These are phyloP conservation scores for Coemansia sp. DNA, from an alignment of 192 early-diverging fungal genomes.

Conservation along the genomic window DNA sequence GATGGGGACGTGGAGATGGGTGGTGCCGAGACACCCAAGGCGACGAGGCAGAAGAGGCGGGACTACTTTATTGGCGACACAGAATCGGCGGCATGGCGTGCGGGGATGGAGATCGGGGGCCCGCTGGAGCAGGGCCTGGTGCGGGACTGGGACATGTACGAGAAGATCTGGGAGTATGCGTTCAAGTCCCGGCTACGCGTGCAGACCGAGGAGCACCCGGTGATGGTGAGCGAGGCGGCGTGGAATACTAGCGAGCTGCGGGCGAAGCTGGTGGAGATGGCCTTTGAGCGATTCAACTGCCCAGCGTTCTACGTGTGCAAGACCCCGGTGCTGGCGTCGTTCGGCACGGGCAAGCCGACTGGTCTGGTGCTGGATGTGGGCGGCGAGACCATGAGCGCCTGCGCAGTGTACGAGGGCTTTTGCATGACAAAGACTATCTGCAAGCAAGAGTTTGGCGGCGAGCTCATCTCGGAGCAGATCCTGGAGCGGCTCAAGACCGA, in stretches of 20 bases:
- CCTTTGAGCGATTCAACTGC: constrained; percentile 88
- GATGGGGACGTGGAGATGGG: constrained; percentile 26
- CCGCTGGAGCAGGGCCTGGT: constrained; percentile 90
- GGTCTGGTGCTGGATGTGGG: constrained; percentile 93
- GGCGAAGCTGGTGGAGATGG: constrained; percentile 84
- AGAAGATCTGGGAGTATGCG: constrained; percentile 86
- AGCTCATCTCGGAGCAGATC: constrained; percentile 75
- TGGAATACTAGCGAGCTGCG: constrained; percentile 83
- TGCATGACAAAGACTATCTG: constrained; percentile 78
- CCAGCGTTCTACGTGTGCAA: constrained; percentile 94
- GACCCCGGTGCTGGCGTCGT: constrained; percentile 89
- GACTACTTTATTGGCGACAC: constrained; percentile 68
- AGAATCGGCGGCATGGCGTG: constrained; percentile 63
- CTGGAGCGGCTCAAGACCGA: constrained; percentile 54
- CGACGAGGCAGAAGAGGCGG: constrained; percentile 17
- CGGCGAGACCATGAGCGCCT: constrained; percentile 76
- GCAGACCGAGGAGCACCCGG: constrained; percentile 79
- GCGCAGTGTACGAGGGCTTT: constrained; percentile 96
- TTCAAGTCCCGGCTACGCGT: constrained; percentile 66
- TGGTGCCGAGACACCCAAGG: neutral
- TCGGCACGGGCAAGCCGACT: constrained; percentile 80
- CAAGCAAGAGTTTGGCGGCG: constrained; percentile 74
- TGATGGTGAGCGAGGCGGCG: constrained; percentile 85
- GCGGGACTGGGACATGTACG: constrained; percentile 89
- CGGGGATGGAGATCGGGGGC: constrained; percentile 74